Percentiles rank a stretch among this genome's conserved stretches.
Evolutionary conservation across 768 basidiomycete species (phyloP).

Genomic region (Melanogaster broomeanus): DNA sequence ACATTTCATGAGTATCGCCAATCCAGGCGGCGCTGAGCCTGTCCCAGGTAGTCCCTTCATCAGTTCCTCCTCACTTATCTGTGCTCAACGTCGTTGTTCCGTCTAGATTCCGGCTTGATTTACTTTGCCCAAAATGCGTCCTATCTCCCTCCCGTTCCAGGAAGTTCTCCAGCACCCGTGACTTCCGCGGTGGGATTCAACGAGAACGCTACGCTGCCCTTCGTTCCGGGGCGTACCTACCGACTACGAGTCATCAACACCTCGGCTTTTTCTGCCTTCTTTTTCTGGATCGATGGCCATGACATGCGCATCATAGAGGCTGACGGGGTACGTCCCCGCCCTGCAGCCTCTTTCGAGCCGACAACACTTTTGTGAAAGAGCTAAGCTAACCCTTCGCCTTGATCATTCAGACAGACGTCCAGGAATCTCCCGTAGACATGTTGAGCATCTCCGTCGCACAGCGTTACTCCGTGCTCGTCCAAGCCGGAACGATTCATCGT

Average conservation of each 20-base stretch:
- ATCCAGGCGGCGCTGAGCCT: slow-evolving; percentile 87
- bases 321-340: slow-evolving; percentile 62
- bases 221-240: slow-evolving; percentile 86
- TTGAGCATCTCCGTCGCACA: slow-evolving; percentile 84
- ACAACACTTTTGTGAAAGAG: background rate
- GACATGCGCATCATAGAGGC: slow-evolving; percentile 84
- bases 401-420: slow-evolving; percentile 65
- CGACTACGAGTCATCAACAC: slow-evolving; percentile 86
- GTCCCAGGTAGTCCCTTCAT: slow-evolving; percentile 62
- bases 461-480: slow-evolving; percentile 90
- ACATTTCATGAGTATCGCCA: slow-evolving; percentile 66
- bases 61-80: background rate
- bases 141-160: slow-evolving; percentile 65
- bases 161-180: slow-evolving; percentile 45
- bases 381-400: background rate
- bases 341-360: background rate
- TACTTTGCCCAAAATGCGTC: slow-evolving; percentile 78
- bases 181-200: slow-evolving; percentile 76
- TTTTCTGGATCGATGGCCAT: slow-evolving; percentile 89
- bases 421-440: slow-evolving; percentile 70
- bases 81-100: background rate
- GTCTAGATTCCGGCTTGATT: slow-evolving; percentile 73
- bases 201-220: slow-evolving; percentile 82
- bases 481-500: slow-evolving; percentile 83
- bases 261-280: slow-evolving; percentile 72